Conservation (phyloP, 2,329 filamentous ascomycete species). For the Aureobasidium mangrovei region DNA sequence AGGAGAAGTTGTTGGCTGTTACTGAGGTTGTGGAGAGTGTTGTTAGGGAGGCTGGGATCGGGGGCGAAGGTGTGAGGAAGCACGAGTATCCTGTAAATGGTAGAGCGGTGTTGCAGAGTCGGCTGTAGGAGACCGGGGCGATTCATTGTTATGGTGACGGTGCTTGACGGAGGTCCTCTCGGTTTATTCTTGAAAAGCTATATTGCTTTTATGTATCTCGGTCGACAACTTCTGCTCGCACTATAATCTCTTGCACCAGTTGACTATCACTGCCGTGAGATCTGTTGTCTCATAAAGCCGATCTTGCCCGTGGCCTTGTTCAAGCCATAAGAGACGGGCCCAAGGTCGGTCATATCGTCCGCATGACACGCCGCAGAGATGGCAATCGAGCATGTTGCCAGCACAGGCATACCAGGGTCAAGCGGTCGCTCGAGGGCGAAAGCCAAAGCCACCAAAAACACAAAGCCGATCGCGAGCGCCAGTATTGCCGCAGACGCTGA, state of each 20-base stretch:
- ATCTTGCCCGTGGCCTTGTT: not conserved
- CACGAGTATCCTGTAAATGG: not conserved
- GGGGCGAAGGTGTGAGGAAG: not conserved
- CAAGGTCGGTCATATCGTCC: not conserved
- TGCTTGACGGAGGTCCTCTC: too few species aligned
- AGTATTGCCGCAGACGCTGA: not conserved
- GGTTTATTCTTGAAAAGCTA: too few species aligned
- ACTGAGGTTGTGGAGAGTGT: constrained; percentile 2
- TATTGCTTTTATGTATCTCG: too few species aligned
- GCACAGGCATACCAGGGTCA: not conserved
- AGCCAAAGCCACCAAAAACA: not conserved
- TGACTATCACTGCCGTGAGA: not conserved
- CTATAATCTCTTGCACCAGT: too few species aligned
- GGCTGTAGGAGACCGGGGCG: not conserved
- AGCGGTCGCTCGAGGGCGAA: not conserved
- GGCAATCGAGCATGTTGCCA: not conserved
- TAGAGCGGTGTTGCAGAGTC: not conserved
- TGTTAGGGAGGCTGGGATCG: not conserved
- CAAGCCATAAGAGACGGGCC: not conserved
- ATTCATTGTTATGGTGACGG: too few species aligned
- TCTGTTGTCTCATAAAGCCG: not conserved
- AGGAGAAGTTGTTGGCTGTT: constrained; percentile 14
- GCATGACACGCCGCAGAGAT: not conserved
- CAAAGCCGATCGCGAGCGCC: not conserved
- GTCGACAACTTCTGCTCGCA: too few species aligned